Percentiles rank a stretch among this genome's conserved stretches.
phyloP scores from a whole-genome alignment of 306 rosid genomes.

The Cajanus cajan region DNA sequence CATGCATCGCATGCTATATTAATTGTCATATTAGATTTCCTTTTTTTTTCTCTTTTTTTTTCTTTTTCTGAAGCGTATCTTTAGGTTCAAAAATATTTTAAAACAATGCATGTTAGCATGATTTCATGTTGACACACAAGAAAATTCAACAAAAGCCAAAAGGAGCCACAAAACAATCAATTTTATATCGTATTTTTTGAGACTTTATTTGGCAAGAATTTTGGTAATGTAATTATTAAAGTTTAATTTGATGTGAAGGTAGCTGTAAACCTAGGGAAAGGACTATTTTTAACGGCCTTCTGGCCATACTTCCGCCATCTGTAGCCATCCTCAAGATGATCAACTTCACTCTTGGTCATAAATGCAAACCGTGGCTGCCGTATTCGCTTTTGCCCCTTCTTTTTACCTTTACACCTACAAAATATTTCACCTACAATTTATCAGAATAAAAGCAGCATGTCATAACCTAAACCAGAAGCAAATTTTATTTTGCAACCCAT shows the following conservation, averaged over 20 bases:
- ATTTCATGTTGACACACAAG: neutral
- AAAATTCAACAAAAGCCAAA: neutral
- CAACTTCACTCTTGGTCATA: conserved; percentile 94
- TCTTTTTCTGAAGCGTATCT: neutral
- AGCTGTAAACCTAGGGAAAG: conserved; percentile 74
- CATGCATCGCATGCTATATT: neutral
- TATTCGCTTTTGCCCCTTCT: conserved; percentile 86
- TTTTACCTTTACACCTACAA: conserved; percentile 72
- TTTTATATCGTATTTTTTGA: neutral
- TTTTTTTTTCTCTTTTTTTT: neutral
- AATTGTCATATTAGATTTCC: neutral
- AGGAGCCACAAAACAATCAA: neutral
- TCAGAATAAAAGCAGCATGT: conserved; percentile 33
- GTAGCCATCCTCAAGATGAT: conserved; percentile 97
- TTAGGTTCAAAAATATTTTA: neutral
- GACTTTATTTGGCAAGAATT: neutral
- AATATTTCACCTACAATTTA: conserved; percentile 40
- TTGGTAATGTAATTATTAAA: neutral
- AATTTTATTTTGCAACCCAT: neutral
- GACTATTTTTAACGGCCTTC: conserved; percentile 95
- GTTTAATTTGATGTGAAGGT: conserved; percentile 11
- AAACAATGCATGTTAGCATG: neutral
- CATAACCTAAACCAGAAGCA: neutral
- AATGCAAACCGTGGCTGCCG: conserved; percentile 92
- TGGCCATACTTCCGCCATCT: conserved; percentile 99